Conservation (phyloP, 805 yeast species). For the Priceomyces medius region DNA sequence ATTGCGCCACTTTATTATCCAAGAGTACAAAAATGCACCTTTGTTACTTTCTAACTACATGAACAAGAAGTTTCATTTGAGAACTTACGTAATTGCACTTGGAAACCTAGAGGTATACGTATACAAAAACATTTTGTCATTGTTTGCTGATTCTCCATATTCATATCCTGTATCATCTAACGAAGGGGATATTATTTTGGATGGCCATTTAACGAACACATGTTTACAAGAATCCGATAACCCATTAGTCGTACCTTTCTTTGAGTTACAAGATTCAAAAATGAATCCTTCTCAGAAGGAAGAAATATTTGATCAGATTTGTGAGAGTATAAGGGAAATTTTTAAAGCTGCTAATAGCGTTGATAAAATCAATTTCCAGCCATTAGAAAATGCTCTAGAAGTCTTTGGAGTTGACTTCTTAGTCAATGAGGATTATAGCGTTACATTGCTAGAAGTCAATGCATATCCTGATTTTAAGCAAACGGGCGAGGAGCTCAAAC, state of each 20-base stretch:
- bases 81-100: constrained; percentile 75
- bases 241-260: constrained; percentile 63
- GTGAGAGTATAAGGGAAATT: constrained; percentile 62
- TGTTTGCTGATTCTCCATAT: constrained; percentile 68
- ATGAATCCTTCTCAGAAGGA: constrained; percentile 28
- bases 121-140: constrained; percentile 72
- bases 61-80: constrained; percentile 80
- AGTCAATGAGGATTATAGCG: constrained; percentile 55
- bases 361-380: constrained; percentile 82
- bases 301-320: constrained; percentile 53
- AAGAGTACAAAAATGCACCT: constrained; percentile 72
- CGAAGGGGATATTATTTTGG: constrained; percentile 39
- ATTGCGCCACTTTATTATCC: constrained; percentile 86
- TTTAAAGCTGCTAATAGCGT: constrained; percentile 79
- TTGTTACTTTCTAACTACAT: constrained; percentile 59
- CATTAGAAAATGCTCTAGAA: constrained; percentile 79
- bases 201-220: constrained; percentile 89
- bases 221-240: constrained; percentile 68
- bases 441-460: constrained; percentile 76
- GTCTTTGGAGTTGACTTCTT: constrained; percentile 87
- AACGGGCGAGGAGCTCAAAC: constrained; percentile 77
- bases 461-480: constrained; percentile 97
- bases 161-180: constrained; percentile 25
- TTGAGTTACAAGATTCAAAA: constrained; percentile 47
- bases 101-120: constrained; percentile 80